These are phyloP conservation scores for Rubus idaeus DNA, from an alignment of 306 rosid species.

Conservation along the genomic window DNA sequence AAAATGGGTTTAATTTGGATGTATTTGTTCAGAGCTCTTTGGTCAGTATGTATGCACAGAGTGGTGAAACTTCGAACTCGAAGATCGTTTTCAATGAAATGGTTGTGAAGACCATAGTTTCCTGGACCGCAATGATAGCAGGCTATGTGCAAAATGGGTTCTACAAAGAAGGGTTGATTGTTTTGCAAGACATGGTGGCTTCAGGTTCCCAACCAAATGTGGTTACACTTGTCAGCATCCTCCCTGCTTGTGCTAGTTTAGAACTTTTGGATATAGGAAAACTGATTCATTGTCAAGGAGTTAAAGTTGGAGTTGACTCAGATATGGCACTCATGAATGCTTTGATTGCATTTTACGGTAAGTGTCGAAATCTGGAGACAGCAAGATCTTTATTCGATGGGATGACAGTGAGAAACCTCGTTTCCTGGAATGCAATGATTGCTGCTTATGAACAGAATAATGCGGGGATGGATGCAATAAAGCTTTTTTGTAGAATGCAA, in stretches of 20 bases:
- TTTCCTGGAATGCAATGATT: constrained; percentile 18
- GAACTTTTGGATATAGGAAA: constrained; percentile 25
- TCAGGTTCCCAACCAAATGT: constrained; percentile 33
- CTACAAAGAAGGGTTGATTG: constrained; percentile 29
- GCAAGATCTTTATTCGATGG: constrained; percentile 9
- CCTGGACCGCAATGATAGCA: constrained; percentile 41
- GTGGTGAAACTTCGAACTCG: constrained; percentile 26
- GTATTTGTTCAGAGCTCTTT: constrained; percentile 60
- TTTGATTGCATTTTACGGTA: constrained; percentile 30
- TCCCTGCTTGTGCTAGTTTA: constrained; percentile 32
- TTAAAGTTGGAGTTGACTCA: constrained; percentile 15
- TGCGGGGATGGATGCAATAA: background rate
- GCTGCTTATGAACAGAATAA: constrained; percentile 14
- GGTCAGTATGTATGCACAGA: constrained; percentile 30
- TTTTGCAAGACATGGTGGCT: constrained; percentile 28
- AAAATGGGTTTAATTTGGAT: constrained; percentile 63
- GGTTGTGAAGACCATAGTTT: constrained; percentile 24
- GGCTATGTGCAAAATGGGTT: constrained; percentile 35
- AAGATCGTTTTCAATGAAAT: constrained; percentile 16
- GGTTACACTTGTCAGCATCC: constrained; percentile 29
- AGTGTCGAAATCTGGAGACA: constrained; percentile 23
- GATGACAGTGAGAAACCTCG: constrained; percentile 1
- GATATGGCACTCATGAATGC: constrained; percentile 21
- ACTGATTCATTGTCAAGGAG: constrained; percentile 23
- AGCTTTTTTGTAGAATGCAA: constrained; percentile 5